These are phyloP conservation scores for Cryomyces antarcticus DNA, from an alignment of 495 filamentous ascomycete genomes.

Conservation along the genomic window DNA sequence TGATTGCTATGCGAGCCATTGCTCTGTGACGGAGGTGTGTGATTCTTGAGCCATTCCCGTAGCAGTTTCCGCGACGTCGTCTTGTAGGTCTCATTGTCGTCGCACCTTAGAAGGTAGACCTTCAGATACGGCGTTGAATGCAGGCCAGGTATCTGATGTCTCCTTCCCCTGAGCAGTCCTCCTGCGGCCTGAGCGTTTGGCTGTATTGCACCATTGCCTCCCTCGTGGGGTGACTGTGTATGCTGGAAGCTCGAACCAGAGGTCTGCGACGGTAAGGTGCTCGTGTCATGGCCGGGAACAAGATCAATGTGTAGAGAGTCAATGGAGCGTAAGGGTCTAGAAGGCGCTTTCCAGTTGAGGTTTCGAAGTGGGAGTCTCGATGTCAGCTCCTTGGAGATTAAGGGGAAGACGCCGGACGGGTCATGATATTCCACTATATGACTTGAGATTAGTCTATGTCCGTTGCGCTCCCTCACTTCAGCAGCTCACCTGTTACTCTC, in stretches of 20 bases:
- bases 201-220: not conserved
- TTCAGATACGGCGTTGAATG: slow-evolving; percentile 90
- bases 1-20: slow-evolving; percentile 2
- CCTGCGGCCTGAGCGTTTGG: not conserved
- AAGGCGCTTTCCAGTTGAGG: slow-evolving; percentile 90
- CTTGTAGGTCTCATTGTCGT: slow-evolving; percentile 90
- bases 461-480: not conserved
- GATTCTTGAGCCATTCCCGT: slow-evolving; percentile 74
- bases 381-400: slow-evolving; percentile 55
- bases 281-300: slow-evolving; percentile 29
- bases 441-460: not conserved
- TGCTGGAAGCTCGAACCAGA: slow-evolving; percentile 4
- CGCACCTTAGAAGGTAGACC: slow-evolving; percentile 69
- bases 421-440: slow-evolving; percentile 49
- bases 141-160: slow-evolving; percentile 89
- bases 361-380: slow-evolving; percentile 73
- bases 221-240: slow-evolving; percentile 6
- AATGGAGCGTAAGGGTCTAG: slow-evolving; percentile 77
- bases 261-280: not conserved
- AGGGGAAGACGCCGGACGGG: slow-evolving; percentile 64
- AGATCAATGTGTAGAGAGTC: slow-evolving; percentile 79
- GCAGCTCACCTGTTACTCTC: slow-evolving; percentile 43
- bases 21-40: slow-evolving; percentile 33
- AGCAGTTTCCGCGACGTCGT: slow-evolving; percentile 50
- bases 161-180: slow-evolving; percentile 15